Base-by-base conservation (phyloP, 495 filamentous ascomycete species). In the Penicillium egyptiacum region DNA sequence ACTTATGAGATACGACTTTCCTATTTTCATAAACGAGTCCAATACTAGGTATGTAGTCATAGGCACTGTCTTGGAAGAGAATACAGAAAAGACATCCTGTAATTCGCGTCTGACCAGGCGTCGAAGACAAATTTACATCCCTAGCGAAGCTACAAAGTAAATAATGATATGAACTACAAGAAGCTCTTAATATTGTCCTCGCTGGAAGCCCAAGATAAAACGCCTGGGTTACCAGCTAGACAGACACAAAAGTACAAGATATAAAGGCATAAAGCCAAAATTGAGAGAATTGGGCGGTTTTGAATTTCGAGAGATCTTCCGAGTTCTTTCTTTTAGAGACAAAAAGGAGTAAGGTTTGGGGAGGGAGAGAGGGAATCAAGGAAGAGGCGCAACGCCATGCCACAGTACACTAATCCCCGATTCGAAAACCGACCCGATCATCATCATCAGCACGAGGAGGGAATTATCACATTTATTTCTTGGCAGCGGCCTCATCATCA, bases 401-500 rank as follows among this genome's bases (percentile, higher is more conserved):
- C 73, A 75, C 67, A 72, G 60, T 71, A 69, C 64, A 75, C 68
- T 74, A 66, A 67, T 67, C 62, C 71, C 67, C 66, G 66, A 70
- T 67, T 63, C 65, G 67, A 72, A 75, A 73, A 75, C 70, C 66
- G 67, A 75, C 71, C 70, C 69, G 67, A 75, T 75, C 73, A 75
- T 77, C 74, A 77, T 75, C 73, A 75, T 75, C 72, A 75, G 72
- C 73, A 75, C 70, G 71, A 75, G 63, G 68, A 67, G 68, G 64
- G 62, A 70, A 70, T 73, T 65, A 63, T 54, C 71, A 76, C 75
- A 77, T 79, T 83, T 95, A 97, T 88, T 98, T 88, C 84, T 88
- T 97, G 84, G 86, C 86, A 67, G 86, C 85, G 73, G 83, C 82
- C 58, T 87, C 89, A 79, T 95, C 95, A 53, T 92, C 89, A 66